Evolutionary conservation across 2,329 filamentous ascomycete species (phyloP).

Genomic region (Hortaea sp.): DNA sequence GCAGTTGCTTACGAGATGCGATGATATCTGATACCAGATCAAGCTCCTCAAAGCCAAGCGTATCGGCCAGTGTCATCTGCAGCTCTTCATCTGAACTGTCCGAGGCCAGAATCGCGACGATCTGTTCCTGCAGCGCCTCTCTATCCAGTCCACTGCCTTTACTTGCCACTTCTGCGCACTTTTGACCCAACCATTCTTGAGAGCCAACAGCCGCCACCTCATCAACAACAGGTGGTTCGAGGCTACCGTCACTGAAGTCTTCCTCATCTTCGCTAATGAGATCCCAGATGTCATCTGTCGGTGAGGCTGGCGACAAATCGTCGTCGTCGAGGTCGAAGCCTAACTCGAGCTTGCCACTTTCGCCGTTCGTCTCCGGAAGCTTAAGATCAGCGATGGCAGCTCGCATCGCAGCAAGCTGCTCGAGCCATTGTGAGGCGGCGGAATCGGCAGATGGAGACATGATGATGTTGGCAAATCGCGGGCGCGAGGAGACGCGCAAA

Average conservation of each 20-base stretch:
- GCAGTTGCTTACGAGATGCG: conserved; percentile 60
- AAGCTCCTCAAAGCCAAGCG: conserved; percentile 85
- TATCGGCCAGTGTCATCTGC: conserved; percentile 81
- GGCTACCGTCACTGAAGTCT: conserved; percentile 56
- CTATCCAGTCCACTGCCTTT: conserved; percentile 57
- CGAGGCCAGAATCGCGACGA: conserved; percentile 63
- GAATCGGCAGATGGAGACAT: conserved; percentile 29
- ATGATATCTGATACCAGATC: conserved; percentile 92
- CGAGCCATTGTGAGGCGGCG: conserved; percentile 62
- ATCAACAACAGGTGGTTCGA: conserved; percentile 44
- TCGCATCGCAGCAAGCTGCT: conserved; percentile 77
- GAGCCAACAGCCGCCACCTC: conserved; percentile 22
- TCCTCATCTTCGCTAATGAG: conserved; percentile 69
- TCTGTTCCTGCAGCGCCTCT: conserved; percentile 64
- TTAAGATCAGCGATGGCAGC: conserved; percentile 68
- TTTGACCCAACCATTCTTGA: conserved; percentile 57
- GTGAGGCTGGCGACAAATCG: conserved; percentile 49
- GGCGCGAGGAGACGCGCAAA: not conserved
- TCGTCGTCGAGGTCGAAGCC: conserved; percentile 58
- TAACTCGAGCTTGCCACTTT: conserved; percentile 36
- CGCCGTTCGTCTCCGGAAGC: conserved; percentile 35
- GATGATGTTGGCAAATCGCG: conserved; percentile 1
- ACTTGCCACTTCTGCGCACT: conserved; percentile 56
- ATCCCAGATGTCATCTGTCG: conserved; percentile 82
- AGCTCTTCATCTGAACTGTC: conserved; percentile 67